These are phyloP conservation scores for Acidomyces sp. DNA, from an alignment of 495 filamentous ascomycete genomes.

Conservation along the genomic window DNA sequence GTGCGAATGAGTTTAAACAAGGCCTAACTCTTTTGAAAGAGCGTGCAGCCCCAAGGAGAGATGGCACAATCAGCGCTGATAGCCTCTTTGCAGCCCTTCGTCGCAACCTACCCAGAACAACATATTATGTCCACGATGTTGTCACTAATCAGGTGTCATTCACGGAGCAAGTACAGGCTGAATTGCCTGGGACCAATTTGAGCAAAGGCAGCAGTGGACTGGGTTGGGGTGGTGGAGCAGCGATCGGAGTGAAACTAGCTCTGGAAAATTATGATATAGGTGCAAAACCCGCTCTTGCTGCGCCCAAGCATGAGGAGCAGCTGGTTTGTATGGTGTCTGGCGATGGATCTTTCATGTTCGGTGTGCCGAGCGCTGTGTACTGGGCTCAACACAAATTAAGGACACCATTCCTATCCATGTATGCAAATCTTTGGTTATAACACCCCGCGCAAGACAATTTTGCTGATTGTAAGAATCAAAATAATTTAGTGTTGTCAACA, in stretches of 20 bases:
- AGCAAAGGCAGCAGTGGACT: slow-evolving; percentile 32
- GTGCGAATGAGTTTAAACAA: slow-evolving; percentile 1
- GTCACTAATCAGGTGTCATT: slow-evolving; percentile 24
- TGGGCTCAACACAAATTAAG: slow-evolving; percentile 28
- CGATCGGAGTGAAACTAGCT: slow-evolving; percentile 27
- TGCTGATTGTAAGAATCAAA: too few species aligned
- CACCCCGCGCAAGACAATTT: too few species aligned
- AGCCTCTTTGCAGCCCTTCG: slow-evolving; percentile 5
- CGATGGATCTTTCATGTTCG: slow-evolving; percentile 33
- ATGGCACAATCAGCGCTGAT: slow-evolving; percentile 16
- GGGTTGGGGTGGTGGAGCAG: slow-evolving; percentile 32
- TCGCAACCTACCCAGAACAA: slow-evolving; percentile 32
- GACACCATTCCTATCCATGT: slow-evolving; percentile 30
- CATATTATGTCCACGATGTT: slow-evolving; percentile 29
- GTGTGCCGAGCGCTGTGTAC: slow-evolving; percentile 22
- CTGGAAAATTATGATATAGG: slow-evolving; percentile 13
- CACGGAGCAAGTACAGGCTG: slow-evolving; percentile 27
- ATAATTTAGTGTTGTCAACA: slow-evolving; percentile 32
- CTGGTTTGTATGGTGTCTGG: slow-evolving; percentile 25
- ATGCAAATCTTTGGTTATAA: too few species aligned
- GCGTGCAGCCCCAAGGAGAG: slow-evolving; percentile 12
- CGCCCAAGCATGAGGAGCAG: background rate
- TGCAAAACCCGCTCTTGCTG: slow-evolving; percentile 9
- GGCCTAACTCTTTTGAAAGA: slow-evolving; percentile 12
- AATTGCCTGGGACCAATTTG: slow-evolving; percentile 26